These are phyloP conservation scores for Pseudonectria foliicola DNA, from an alignment of 2,329 filamentous ascomycete species.

Conservation along the genomic window DNA sequence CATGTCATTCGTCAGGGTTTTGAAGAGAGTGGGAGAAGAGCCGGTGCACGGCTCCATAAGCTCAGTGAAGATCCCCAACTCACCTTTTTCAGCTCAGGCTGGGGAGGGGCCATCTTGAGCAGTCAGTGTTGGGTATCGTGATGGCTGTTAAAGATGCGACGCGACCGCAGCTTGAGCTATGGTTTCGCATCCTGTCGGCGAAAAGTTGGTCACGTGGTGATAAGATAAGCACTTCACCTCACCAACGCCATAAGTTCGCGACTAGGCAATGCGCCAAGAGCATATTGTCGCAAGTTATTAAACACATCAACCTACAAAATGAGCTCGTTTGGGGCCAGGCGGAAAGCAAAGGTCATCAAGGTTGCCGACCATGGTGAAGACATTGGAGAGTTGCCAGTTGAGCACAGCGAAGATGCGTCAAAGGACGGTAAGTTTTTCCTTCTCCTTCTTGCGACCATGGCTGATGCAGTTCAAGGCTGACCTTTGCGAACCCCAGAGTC, in stretches of 20 bases:
- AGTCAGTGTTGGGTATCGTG: constrained; percentile 18
- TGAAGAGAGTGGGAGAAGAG: background rate
- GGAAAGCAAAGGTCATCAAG: constrained; percentile 72
- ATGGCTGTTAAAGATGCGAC: constrained; percentile 18
- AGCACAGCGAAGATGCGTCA: constrained; percentile 19
- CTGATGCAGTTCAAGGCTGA: constrained; percentile 32
- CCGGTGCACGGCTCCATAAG: background rate
- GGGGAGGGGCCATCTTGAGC: constrained; percentile 88
- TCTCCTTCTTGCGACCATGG: constrained; percentile 16
- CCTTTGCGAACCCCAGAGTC: constrained; percentile 22
- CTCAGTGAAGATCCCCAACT: background rate
- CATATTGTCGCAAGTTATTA: constrained; percentile 9
- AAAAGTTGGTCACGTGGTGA: constrained; percentile 39
- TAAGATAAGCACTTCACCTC: constrained; percentile 34
- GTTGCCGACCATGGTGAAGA: constrained; percentile 58
- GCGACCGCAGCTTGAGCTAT: constrained; percentile 21
- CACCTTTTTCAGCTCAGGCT: constrained; percentile 98
- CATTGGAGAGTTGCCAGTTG: constrained; percentile 7
- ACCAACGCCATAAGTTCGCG: constrained; percentile 8
- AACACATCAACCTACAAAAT: constrained; percentile 28
- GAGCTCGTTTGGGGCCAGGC: constrained; percentile 49
- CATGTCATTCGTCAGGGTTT: background rate
- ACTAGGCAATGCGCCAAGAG: background rate
- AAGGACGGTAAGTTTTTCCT: constrained; percentile 31
- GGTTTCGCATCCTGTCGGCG: constrained; percentile 15